Evolutionary conservation across 768 basidiomycete genomes (phyloP), one percentile per base, ranked within the genome.

Genomic region (Lepiota brunneoincarnata): DNA sequence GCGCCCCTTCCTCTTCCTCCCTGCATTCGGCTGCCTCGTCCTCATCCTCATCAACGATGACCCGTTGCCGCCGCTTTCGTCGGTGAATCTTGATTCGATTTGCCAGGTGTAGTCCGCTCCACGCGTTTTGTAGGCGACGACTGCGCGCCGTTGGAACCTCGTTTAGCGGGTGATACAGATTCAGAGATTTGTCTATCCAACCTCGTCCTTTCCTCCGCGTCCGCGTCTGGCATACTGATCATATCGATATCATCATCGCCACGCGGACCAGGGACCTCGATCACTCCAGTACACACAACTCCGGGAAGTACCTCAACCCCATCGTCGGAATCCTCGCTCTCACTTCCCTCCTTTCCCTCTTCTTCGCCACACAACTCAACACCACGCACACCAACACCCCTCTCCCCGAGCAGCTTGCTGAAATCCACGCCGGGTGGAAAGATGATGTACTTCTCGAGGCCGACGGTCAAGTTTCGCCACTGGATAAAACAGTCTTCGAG

Each of bases 401-500:
- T 58, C 50, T 75, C 71, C 2, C 76, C 79, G 1, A 82, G 63
- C 35, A 74, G 54, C 21, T 60, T 60, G 35, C 74, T 74, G 63
- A 88, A 90, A 64, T 93, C 84, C 39, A 89, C 67, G 10, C 85
- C 84, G 0, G 76, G 74, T 0, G 89, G 84, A 58, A 88, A 92
- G 23, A 75, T 62, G 56, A 85, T 81, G 67, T 92, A 93, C 52
- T 84, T 86, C 46, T 83, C 81, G 15, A 76, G 67, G 0, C 79
- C 84, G 11, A 81, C 77, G 0, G 86, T 85, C 54, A 90, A 72
- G 31, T 78, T 76, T 43, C 79, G 78, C 93, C 94, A 97, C 48
- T 83, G 77, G 18, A 83, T 69, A 63, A 94, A 89, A 64, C 91
- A 95, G 57, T 94, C 91, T 63, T 97, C 94, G 2, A 97, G 75